Evolutionary conservation across 768 basidiomycete species (phyloP).

Genomic region (Hypsizygus marmoreus): DNA sequence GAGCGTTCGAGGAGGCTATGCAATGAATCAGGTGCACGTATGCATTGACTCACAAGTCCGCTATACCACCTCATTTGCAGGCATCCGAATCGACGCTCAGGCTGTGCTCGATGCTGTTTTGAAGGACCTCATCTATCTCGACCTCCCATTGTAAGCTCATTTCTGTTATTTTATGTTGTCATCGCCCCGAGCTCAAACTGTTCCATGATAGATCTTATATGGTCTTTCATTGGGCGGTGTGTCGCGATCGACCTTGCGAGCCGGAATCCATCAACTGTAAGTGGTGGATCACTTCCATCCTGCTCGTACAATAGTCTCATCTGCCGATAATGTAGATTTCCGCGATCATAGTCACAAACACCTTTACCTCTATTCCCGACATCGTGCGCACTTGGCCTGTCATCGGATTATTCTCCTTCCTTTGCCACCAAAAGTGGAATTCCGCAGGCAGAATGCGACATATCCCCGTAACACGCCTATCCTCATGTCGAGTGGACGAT

Average conservation of each 20-base stretch:
- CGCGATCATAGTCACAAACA: conserved; percentile 85
- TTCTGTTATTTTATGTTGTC: background rate
- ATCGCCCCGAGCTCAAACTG: background rate
- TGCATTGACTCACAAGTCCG: too few relatives aligned
- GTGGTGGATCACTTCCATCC: too few relatives aligned
- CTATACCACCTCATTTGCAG: too few relatives aligned
- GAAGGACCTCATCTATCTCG: conserved; percentile 50
- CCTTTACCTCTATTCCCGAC: conserved; percentile 78
- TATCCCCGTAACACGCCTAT: conserved; percentile 65
- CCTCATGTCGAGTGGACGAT: conserved; percentile 68
- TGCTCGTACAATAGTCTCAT: too few relatives aligned
- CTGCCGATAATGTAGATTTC: conserved; percentile 44
- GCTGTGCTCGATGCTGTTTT: conserved; percentile 73
- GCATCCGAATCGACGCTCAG: conserved; percentile 79
- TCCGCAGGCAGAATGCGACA: conserved; percentile 58
- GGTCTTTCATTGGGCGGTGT: conserved; percentile 84
- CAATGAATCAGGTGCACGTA: conserved; percentile 86
- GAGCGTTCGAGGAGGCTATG: too few relatives aligned
- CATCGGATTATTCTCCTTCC: conserved; percentile 64
- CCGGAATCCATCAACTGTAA: conserved; percentile 62
- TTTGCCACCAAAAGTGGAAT: conserved; percentile 83
- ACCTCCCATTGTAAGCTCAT: conserved; percentile 60
- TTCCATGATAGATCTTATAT: conserved; percentile 59
- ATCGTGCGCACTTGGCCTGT: conserved; percentile 70
- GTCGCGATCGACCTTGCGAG: conserved; percentile 84